phyloP scores from a whole-genome alignment of 257 asterid genomes.

The Capsicum pubescens region DNA sequence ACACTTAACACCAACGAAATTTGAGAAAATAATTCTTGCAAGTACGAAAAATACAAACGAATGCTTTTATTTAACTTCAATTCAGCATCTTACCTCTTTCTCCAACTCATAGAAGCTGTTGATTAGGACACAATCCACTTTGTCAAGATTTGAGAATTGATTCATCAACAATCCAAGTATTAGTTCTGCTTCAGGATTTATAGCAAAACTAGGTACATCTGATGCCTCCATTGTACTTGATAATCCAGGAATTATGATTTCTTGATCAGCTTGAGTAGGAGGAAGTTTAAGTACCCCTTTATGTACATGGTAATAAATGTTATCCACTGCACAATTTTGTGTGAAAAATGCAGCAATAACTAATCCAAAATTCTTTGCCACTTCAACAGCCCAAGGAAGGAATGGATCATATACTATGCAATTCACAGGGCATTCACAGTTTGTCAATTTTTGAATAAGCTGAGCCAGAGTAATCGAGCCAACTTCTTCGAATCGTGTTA shows the following conservation, averaged over 20 bases:
- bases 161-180: not conserved
- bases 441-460: constrained; percentile 36
- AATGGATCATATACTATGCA: constrained; percentile 35
- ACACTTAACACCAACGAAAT: not conserved
- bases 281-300: constrained; percentile 22
- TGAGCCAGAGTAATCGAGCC: constrained; percentile 43
- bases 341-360: constrained; percentile 31
- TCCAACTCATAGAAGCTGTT: constrained; percentile 48
- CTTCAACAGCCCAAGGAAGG: constrained; percentile 34
- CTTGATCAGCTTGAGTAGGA: not conserved
- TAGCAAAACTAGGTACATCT: not conserved
- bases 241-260: not conserved
- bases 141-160: constrained; percentile 38
- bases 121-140: constrained; percentile 46
- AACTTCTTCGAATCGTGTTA: constrained; percentile 28
- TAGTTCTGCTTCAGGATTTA: not conserved
- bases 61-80: not conserved
- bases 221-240: not conserved
- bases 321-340: constrained; percentile 30
- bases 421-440: constrained; percentile 34
- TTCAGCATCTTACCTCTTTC: constrained; percentile 36
- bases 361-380: constrained; percentile 15
- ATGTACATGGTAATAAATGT: constrained; percentile 30
- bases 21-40: not conserved
- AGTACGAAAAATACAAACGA: not conserved